Evolutionary conservation across 176 grass and related monocot genomes (phyloP), one percentile per base, ranked within the genome.

Genomic region (Bromus sterilis): DNA sequence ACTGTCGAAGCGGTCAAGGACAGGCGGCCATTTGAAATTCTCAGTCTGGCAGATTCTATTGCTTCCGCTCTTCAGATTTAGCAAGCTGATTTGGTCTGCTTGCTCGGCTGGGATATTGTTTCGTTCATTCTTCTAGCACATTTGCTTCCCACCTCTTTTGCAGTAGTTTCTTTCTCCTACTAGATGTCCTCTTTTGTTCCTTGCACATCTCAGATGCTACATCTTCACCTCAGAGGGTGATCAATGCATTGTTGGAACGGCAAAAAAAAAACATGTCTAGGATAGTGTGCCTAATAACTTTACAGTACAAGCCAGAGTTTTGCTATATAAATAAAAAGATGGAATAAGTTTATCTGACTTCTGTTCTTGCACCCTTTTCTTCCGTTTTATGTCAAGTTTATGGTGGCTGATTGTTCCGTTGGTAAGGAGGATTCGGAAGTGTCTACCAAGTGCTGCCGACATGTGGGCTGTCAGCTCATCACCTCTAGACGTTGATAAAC

Each of bases 21-120:
- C 75, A 86, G 42, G 11, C 51, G 32, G 43, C 96, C 96, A 12
- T 98, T 98, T 74, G 96, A 98, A 90, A 84, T 99, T 79, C 81
- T 99, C 37, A 99, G 93, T 41, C 89, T 99, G 43, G 86, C 96
- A 28, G 91, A 80, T 53, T 69, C 96, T 13, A 99, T 99, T 86
- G 90, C 93, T 34, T 79, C 86, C 36, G 72, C 96, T 46, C 90
- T 99, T 44, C 91, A 99, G 80, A 91, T 98, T 42, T 98, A 91
- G 85, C 65, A 56, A 75, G 56, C 23, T 44, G 24, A n/a, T 66
- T 33, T 74, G 18, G 65, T 65, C 78, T 82, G 29, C 56, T 82
- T 46, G 78, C 16, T 21, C 23, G 29, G 0, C 35, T 21, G 53
- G 46, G 56, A 73, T 72, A 46, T 14, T 84, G 44, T 72, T 81